Evolutionary conservation across 805 yeast genomes (phyloP).

Genomic region (Saccharomycopsis javanensis): DNA sequence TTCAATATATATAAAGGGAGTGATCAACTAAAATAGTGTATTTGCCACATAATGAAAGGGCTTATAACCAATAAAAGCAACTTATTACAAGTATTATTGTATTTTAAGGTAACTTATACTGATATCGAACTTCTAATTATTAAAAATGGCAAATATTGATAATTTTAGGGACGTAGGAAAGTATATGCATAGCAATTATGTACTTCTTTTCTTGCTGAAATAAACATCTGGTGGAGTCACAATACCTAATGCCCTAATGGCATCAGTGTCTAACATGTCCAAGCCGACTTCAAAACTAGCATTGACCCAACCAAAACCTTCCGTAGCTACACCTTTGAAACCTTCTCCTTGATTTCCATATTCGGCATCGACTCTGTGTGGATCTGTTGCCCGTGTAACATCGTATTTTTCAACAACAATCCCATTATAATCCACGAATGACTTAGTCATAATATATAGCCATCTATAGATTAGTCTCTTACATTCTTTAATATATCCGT

Average conservation of each 20-base stretch:
- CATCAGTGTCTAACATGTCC: constrained; percentile 51
- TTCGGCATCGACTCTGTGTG: constrained; percentile 79
- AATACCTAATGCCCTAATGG: constrained; percentile 69
- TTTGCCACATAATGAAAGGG: too few relatives aligned
- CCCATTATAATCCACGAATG: constrained; percentile 88
- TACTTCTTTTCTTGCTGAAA: constrained; percentile 25
- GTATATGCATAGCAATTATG: background rate
- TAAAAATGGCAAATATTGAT: too few relatives aligned
- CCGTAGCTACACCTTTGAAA: constrained; percentile 86
- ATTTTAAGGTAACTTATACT: too few relatives aligned
- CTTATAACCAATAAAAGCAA: too few relatives aligned
- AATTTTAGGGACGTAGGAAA: background rate
- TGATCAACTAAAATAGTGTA: too few relatives aligned
- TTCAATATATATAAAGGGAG: too few relatives aligned
- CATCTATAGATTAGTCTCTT: constrained; percentile 74
- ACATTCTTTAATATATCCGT: constrained; percentile 58
- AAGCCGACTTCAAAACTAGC: constrained; percentile 73
- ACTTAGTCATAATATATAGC: constrained; percentile 82
- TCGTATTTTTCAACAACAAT: constrained; percentile 94
- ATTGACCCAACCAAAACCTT: constrained; percentile 98
- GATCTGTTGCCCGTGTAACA: constrained; percentile 71
- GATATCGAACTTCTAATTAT: too few relatives aligned
- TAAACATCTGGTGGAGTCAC: constrained; percentile 64
- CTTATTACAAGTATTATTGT: too few relatives aligned
- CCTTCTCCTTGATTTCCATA: constrained; percentile 95